Base-by-base conservation (phyloP, 768 basidiomycete species). In the Amanita pseudoporphyria region DNA sequence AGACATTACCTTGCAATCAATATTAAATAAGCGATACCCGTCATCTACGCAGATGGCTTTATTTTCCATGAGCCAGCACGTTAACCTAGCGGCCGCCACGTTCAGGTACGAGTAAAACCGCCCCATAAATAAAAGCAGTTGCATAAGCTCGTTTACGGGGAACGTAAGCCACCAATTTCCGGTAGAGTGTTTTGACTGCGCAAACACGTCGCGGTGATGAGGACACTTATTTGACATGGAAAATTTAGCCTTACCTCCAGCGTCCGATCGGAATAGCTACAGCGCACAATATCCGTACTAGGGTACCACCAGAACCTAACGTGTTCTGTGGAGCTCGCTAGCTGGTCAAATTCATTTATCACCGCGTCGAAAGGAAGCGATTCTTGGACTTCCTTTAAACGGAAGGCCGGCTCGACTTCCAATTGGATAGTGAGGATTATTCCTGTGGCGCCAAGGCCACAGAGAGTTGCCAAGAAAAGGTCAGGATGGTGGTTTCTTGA, bases 231-330 rank as follows among this genome's bases (percentile, higher is more conserved):
- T 47, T 43, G 47, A 47, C 24, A 21, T 53, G 42, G n/a, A 12
- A 39, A 45, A 26, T 46, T 19, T 32, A 10, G 26, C 36, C 58
- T 45, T 64, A 94, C 93, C 73, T 89, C 85, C 47, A 62, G 62
- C 5, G 90, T 89, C 52, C 93, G 77, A 66, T 89, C 76, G 28
- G 84, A 74, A 54, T 80, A 71, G 59, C 82, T 86, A 45, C 87
- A 76, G 32, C 88, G 77, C 43, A 95, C 72, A 30, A 67, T 66
- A 51, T 83, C 82, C 12, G 80, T 74, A 43, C 86, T 81, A 2
- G 94, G 92, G 67, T 83, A 95, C 94, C 94, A 99, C 89, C 90
- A 96, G 14, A 92, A 73, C 14, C 92, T 74, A n/a, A 89, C 87
- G 62, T 96, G 91, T 64, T 99, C 79, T 2, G 87, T 82, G n/a